Base-by-base conservation (phyloP, 768 basidiomycete species). In the Xerocomus brunneocitrinus region DNA sequence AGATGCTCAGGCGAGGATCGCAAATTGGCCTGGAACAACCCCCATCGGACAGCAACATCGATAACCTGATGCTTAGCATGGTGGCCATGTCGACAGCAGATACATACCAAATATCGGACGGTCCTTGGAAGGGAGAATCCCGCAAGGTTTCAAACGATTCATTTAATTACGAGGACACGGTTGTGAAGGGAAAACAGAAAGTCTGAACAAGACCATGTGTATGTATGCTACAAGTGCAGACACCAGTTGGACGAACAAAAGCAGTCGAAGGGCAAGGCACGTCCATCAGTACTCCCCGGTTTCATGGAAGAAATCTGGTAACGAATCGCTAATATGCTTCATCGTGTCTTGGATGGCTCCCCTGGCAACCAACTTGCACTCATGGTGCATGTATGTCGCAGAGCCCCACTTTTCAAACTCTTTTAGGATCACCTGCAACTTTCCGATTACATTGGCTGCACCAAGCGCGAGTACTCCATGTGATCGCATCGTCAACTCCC, bases 361-460 rank as follows among this genome's bases (percentile, higher is more conserved):
- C 65, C 78, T 78, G 24, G 85, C 87, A 22, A 72, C 67, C 61
- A 73, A 67, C 62, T 83, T 76, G 71, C 87, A 89, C 52, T 88
- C 87, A 52, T 81, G 83, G 60, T 88, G 84, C 87, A 89, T 88
- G 63, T 87, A 86, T n/a, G 83, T 82, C 53, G 82, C 82, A 54
- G 78, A 79, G 2, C 85, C 84, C 81, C 83, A 83, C 49, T 80
- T 73, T 52, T 87, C 86, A 54, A 83, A 85, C 51, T 87, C 84
- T 68, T 82, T 83, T 60, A 80, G 71, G 34, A 89, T 75, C 53
- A 79, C 73, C 62, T 71, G 79, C 59, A 89, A 64, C 54, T 83
- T 76, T 34, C 87, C 88, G 5, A 85, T 64, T 32, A 88, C 84
- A 62, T 89, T 85, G 31, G 85, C 83, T 2, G 81, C 67, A 8